Conservation (phyloP, 352 stramenopile species). For the Pythium monospermum region DNA sequence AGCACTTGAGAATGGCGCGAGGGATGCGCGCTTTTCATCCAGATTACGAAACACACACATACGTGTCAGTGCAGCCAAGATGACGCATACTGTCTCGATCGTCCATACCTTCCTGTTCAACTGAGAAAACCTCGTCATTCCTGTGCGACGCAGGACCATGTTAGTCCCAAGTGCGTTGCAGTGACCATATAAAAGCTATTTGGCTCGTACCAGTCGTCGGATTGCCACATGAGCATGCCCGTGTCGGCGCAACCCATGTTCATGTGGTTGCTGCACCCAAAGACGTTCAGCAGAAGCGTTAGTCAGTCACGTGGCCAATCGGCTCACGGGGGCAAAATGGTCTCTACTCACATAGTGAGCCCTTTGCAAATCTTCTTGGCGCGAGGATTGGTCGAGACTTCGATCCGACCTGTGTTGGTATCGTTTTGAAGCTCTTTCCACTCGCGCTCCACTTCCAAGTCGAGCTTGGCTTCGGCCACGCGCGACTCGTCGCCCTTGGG, state of each 20-base stretch:
- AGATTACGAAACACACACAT: neutral
- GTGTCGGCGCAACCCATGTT: slow-evolving; percentile 84
- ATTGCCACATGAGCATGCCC: slow-evolving; percentile 80
- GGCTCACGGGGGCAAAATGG: neutral
- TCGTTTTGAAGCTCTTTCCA: slow-evolving; percentile 77
- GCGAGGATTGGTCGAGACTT: slow-evolving; percentile 61
- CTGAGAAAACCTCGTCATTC: slow-evolving; percentile 58
- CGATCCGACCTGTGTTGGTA: slow-evolving; percentile 47
- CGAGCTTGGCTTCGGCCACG: slow-evolving; percentile 64
- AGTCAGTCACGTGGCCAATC: neutral
- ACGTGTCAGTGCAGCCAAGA: neutral
- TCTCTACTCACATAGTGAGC: slow-evolving; percentile 50
- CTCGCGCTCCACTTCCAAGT: slow-evolving; percentile 78
- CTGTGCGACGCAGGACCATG: slow-evolving; percentile 14
- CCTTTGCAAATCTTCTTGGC: slow-evolving; percentile 67
- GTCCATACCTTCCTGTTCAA: slow-evolving; percentile 62
- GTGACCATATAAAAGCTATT: no score
- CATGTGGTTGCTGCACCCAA: slow-evolving; percentile 72
- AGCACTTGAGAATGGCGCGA: slow-evolving; percentile 83
- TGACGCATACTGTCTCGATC: no score
- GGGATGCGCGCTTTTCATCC: slow-evolving; percentile 57
- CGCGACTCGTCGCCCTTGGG: slow-evolving; percentile 45
- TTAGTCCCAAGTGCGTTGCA: no score
- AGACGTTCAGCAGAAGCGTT: neutral
- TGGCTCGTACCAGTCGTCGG: slow-evolving; percentile 52